Conservation (phyloP, 2,329 filamentous ascomycete genomes). For the Proliferodiscus dingleyae region DNA sequence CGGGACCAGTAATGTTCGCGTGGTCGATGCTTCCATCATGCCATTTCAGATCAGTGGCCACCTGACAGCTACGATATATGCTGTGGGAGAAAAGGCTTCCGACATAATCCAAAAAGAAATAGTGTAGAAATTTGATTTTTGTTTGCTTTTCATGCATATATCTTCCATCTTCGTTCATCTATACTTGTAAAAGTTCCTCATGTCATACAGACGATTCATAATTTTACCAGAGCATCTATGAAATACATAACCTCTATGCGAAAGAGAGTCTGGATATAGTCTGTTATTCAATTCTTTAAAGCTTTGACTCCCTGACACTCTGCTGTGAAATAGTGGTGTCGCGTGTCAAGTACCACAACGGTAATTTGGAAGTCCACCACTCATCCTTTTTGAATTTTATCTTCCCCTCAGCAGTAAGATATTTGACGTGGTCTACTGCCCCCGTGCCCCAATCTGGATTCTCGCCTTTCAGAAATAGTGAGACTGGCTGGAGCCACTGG, state of each 20-base stretch:
- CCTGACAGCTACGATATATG: conserved; percentile 80
- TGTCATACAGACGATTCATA: no score
- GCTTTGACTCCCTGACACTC: neutral
- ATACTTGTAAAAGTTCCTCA: no score
- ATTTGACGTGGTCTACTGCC: conserved; percentile 7
- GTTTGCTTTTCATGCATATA: no score
- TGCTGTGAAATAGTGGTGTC: neutral
- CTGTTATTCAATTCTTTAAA: no score
- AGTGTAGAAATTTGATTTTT: no score
- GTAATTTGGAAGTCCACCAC: conserved; percentile 10
- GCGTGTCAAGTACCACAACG: conserved; percentile 8
- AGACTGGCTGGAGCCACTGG: conserved; percentile 16
- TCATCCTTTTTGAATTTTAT: conserved; percentile 13
- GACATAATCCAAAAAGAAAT: conserved; percentile 56
- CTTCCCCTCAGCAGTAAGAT: conserved; percentile 9
- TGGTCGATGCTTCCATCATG: conserved; percentile 80
- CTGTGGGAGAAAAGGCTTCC: conserved; percentile 73
- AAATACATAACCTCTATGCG: no score
- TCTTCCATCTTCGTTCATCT: no score
- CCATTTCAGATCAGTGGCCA: conserved; percentile 80
- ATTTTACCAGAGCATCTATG: no score
- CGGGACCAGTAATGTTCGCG: conserved; percentile 61
- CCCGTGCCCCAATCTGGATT: conserved; percentile 11
- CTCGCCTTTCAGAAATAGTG: conserved; percentile 9
- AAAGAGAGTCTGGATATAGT: no score